Evolutionary conservation across 2,329 filamentous ascomycete species (phyloP).

Genomic region (Dactylellina drechsleri): DNA sequence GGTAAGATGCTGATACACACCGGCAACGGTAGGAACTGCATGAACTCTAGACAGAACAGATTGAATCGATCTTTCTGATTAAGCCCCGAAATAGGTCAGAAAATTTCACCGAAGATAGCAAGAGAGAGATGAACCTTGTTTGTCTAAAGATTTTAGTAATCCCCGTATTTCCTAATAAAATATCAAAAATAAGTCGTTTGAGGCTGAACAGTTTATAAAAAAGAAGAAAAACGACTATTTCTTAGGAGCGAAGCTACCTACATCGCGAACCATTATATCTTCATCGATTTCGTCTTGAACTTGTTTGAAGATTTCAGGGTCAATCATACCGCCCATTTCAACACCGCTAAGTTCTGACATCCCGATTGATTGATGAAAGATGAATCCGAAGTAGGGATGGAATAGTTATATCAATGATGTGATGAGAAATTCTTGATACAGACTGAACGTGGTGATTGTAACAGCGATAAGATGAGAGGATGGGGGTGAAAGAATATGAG

Average conservation of each 20-base stretch:
- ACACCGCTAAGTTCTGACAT: neutral
- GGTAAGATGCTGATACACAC: slow-evolving; percentile 63
- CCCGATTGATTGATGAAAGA: neutral
- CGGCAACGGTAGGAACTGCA: slow-evolving; percentile 76
- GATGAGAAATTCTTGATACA: no score
- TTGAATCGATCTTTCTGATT: slow-evolving; percentile 75
- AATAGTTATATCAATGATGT: neutral
- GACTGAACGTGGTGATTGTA: no score
- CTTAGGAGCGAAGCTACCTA: slow-evolving; percentile 60
- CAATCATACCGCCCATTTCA: slow-evolving; percentile 59
- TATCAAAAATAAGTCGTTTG: no score
- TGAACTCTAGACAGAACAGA: slow-evolving; percentile 89
- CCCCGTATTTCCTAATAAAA: slow-evolving; percentile 74
- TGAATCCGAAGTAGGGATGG: neutral
- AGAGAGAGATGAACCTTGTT: slow-evolving; percentile 68
- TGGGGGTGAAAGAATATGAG: no score
- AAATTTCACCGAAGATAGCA: neutral
- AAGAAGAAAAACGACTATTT: neutral
- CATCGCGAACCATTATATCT: slow-evolving; percentile 81
- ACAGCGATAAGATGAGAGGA: no score
- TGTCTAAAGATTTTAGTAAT: slow-evolving; percentile 82
- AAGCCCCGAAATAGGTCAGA: slow-evolving; percentile 1
- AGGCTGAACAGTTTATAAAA: no score
- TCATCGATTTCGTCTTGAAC: slow-evolving; percentile 91
- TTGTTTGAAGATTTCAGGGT: slow-evolving; percentile 84